Evolutionary conservation across 305 asterid species (phyloP), one percentile per base, ranked within the genome.

Genomic region (Rubia tinctorum): DNA sequence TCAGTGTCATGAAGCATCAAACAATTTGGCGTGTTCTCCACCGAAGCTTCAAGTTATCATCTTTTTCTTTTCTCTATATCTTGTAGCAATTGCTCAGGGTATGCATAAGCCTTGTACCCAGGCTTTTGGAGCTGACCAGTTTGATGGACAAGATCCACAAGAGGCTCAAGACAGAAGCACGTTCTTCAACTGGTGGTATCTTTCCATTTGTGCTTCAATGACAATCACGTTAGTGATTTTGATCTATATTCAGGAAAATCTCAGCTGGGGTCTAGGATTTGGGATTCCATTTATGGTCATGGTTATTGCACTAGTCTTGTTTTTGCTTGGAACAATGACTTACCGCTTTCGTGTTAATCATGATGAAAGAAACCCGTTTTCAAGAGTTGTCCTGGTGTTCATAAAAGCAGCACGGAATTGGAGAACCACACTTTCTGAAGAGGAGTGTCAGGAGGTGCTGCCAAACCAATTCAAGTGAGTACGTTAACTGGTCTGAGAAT

Each of bases 101-200:
- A 39, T 37, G 69, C 69, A 65, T 65, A 65, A 39, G 69, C 69
- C 69, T 6, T 65, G 69, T n/a, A 49, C 37, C 27, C 69, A 65
- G 51, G 69, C 69, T 18, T 65, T 65, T 65, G 69, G 69, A 65
- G 69, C 69, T 3, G 69, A 65, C 7, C 69, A 65, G 18, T 65
- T 65, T 9, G 49, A 65, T 65, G 69, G 7, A 37, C 8, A 37
- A 65, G 27, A 65, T 39, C 69, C 49, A 5, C 14, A 18, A 18
- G 49, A 65, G 22, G 25, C 27, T 10, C 39, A 22, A 65, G 25
- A 27, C 13, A 65, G 37, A 18, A 39, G 69, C 69, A 39, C 69
- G 0, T 82, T 82, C 77, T 85, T 85, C 82, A 85, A 82, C 72
- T 85, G 86, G 89, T 85, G 87, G 85, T 80, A 15, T 9, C 11